Base-by-base conservation (phyloP, 116 monocot species). In the Papilionanthe hybrid region DNA sequence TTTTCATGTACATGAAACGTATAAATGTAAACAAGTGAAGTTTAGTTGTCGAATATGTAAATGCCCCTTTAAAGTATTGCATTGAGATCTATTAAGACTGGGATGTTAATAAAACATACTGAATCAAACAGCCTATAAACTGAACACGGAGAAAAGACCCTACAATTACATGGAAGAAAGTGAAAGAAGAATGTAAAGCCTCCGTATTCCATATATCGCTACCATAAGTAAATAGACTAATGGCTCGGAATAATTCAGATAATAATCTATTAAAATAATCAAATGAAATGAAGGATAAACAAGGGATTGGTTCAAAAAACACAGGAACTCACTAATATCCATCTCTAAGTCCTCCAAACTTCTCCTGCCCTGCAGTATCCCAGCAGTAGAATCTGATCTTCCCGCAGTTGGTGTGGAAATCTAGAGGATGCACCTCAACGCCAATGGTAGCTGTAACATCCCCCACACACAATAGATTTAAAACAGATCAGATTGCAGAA, bases 331-430 rank as follows among this genome's bases (percentile, higher is more conserved):
- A 90, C 90, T 90, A 90, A 44, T 90, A 87, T 44, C 90, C 90
- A 83, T 90, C 90, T 48, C 90, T 83, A 50, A 90, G 87, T 0
- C 90, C 90, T 72, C 90, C 90, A 81, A 90, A 90, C 72, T 90
- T 90, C 73, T 90, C 90, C 63, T 90, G 90, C 13, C 90, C 87
- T 1, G 90, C 90, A 20, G 90, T 89, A 60, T 90, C 90, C 90
- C 90, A 90, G 79, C 87, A 90, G 53, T 90, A 90, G 76, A 90
- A 90, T 8, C 87, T 80, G 71, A 90, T 83, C 77, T 90, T 87
- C 10, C 90, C 90, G 29, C 87, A 90, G 55, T 90, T 90, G 11
- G 90, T 90, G 77, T 63, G 66, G 53, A 90, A 90, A 76, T 90
- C 90, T 75, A 90, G 55, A 0, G 90, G 87, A 80, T 90, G 90